Percentiles rank a stretch among this genome's conserved stretches.
Evolutionary conservation across 2,329 filamentous ascomycete species (phyloP).

Genomic region (Xylariaceae sp.): DNA sequence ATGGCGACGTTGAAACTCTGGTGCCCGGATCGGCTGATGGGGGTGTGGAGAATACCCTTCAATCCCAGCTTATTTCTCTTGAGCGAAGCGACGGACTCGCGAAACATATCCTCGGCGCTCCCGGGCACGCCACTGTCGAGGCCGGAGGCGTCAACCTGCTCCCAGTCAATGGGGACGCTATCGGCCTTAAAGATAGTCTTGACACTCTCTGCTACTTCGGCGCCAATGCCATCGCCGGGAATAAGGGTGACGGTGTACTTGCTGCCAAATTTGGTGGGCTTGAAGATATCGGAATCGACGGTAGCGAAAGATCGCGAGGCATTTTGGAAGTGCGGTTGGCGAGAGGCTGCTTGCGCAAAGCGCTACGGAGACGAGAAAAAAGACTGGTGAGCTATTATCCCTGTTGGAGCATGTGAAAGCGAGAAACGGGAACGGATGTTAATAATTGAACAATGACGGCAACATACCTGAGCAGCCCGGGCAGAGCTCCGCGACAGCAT

Average conservation of each 20-base stretch:
- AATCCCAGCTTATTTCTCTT: conserved; percentile 98
- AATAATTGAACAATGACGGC: neutral
- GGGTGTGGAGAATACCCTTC: conserved; percentile 98
- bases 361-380: conserved; percentile 37
- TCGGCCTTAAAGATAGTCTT: conserved; percentile 99
- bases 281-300: conserved; percentile 93
- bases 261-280: conserved; percentile 96
- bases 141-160: conserved; percentile 94
- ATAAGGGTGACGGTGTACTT: conserved; percentile 99
- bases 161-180: conserved; percentile 98
- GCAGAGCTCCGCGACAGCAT: conserved; percentile 59
- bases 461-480: conserved; percentile 54
- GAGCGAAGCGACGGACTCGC: conserved; percentile 89
- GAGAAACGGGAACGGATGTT: conserved; percentile 18
- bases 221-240: conserved; percentile 97
- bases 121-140: conserved; percentile 73
- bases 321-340: conserved; percentile 40
- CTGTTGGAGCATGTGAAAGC: conserved; percentile 18
- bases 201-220: conserved; percentile 95
- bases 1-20: conserved; percentile 99
- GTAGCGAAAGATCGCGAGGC: conserved; percentile 65
- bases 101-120: conserved; percentile 91
- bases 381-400: conserved; percentile 10
- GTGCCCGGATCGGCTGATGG: conserved; percentile 93
- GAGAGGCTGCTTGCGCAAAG: conserved; percentile 48